Conservation (phyloP, 2,329 filamentous ascomycete genomes). For the Xylariaceae sp. region DNA sequence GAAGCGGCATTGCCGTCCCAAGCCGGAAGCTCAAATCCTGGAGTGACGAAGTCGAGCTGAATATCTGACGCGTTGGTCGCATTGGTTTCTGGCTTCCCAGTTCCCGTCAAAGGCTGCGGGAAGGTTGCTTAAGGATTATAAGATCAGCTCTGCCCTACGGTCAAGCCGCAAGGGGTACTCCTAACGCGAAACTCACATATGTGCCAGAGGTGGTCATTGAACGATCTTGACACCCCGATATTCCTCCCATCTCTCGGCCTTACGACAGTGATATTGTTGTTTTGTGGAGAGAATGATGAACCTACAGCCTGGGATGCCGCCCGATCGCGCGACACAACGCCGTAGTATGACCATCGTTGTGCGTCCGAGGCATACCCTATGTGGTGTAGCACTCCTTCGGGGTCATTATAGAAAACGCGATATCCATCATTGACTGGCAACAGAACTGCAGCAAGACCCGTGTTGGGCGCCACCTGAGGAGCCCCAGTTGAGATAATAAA, state of each 20-base stretch:
- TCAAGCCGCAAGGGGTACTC: neutral
- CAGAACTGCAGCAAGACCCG: conserved; percentile 38
- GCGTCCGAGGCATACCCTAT: conserved; percentile 35
- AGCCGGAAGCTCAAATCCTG: conserved; percentile 36
- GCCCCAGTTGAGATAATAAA: conserved; percentile 35
- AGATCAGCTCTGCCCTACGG: conserved; percentile 19
- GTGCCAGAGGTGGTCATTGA: conserved; percentile 37
- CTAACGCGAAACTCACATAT: conserved; percentile 33
- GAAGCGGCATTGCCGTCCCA: conserved; percentile 36
- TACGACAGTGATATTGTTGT: conserved; percentile 43
- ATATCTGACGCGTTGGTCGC: conserved; percentile 28
- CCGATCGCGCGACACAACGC: conserved; percentile 38
- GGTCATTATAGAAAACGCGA: conserved; percentile 44
- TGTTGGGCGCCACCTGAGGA: conserved; percentile 32
- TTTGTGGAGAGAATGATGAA: conserved; percentile 31
- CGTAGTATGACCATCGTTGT: conserved; percentile 35
- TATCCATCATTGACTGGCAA: conserved; percentile 39
- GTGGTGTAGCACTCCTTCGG: conserved; percentile 35
- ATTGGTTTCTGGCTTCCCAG: conserved; percentile 30
- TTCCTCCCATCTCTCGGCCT: conserved; percentile 38
- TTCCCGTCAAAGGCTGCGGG: conserved; percentile 34
- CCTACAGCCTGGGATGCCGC: conserved; percentile 34
- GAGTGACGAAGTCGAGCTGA: conserved; percentile 17
- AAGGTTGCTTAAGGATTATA: conserved; percentile 35
- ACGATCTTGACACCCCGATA: conserved; percentile 37